phyloP scores from a whole-genome alignment of 345 rosid species.

The Sapria himalayana region DNA sequence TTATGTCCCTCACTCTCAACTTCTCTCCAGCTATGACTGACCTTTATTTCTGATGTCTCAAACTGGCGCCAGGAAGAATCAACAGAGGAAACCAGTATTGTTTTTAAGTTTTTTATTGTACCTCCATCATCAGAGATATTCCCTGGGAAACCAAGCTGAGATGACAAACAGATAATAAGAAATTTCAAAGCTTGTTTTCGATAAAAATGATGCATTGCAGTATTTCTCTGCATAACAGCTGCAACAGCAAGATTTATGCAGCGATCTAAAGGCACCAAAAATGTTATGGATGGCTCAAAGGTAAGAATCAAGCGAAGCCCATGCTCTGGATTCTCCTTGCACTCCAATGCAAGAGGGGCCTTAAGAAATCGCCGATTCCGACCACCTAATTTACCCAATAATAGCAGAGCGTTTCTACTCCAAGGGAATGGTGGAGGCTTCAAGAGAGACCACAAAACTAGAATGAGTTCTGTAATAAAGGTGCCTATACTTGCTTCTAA shows the following conservation, averaged over 20 bases:
- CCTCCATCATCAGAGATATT: slow-evolving; percentile 51
- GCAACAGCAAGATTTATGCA: slow-evolving; percentile 90
- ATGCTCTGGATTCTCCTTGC: slow-evolving; percentile 96
- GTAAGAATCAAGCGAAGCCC: slow-evolving; percentile 92
- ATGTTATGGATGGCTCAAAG: slow-evolving; percentile 87
- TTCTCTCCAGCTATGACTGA: no score
- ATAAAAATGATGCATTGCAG: slow-evolving; percentile 56
- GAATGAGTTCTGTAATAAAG: slow-evolving; percentile 91
- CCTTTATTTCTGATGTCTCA: slow-evolving; percentile 73
- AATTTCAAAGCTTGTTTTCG: slow-evolving; percentile 76
- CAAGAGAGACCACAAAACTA: slow-evolving; percentile 92
- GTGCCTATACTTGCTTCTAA: slow-evolving; percentile 94
- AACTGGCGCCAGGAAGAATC: slow-evolving; percentile 57
- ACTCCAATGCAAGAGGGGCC: slow-evolving; percentile 92
- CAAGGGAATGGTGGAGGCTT: slow-evolving; percentile 86
- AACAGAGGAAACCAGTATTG: slow-evolving; percentile 38
- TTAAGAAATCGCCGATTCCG: slow-evolving; percentile 90
- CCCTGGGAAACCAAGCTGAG: slow-evolving; percentile 95
- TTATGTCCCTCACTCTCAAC: no score
- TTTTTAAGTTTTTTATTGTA: slow-evolving; percentile 42
- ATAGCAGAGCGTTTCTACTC: slow-evolving; percentile 86
- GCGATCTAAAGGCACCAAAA: slow-evolving; percentile 84
- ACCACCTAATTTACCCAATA: slow-evolving; percentile 96
- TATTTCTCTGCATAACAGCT: slow-evolving; percentile 49
- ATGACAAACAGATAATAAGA: slow-evolving; percentile 70